Conservation (phyloP, 371 early-diverging fungal species). For the Circinella umbellata region DNA sequence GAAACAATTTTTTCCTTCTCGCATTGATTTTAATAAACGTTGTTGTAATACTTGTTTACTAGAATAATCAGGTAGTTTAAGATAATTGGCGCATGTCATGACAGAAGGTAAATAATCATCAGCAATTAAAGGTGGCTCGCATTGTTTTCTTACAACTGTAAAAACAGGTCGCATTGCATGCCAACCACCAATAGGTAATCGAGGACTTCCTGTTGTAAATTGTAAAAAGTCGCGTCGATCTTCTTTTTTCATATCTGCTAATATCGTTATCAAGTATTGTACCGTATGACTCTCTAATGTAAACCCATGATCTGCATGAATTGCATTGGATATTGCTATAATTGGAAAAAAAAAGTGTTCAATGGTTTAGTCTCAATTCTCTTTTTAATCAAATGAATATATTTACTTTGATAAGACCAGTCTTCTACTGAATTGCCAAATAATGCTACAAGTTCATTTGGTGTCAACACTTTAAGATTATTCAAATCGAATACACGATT, state of each 20-base stretch:
- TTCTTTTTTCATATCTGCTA: slow-evolving; percentile 59
- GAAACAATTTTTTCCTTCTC: slow-evolving; percentile 72
- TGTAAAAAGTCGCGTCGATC: slow-evolving; percentile 81
- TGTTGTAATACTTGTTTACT: slow-evolving; percentile 58
- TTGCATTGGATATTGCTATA: slow-evolving; percentile 62
- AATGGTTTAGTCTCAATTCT: not conserved
- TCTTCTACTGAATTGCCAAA: slow-evolving; percentile 76
- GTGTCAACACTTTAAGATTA: slow-evolving; percentile 68
- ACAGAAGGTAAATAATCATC: slow-evolving; percentile 85
- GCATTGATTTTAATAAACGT: slow-evolving; percentile 69
- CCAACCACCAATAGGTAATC: slow-evolving; percentile 88
- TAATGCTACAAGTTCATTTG: slow-evolving; percentile 72
- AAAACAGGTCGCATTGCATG: slow-evolving; percentile 72
- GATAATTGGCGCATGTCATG: slow-evolving; percentile 91
- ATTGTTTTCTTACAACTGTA: slow-evolving; percentile 78
- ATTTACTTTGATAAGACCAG: slow-evolving; percentile 70
- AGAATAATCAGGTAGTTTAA: slow-evolving; percentile 86
- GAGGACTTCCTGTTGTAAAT: slow-evolving; percentile 90
- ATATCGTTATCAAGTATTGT: slow-evolving; percentile 62
- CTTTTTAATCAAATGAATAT: not conserved
- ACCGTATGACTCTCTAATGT: slow-evolving; percentile 71
- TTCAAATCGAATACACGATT: slow-evolving; percentile 71
- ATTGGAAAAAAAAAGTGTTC: not conserved
- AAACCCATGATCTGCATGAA: slow-evolving; percentile 91
- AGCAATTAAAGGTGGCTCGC: slow-evolving; percentile 56